Base-by-base conservation (phyloP, 257 asterid species). In the Nicotiana noctiflora region DNA sequence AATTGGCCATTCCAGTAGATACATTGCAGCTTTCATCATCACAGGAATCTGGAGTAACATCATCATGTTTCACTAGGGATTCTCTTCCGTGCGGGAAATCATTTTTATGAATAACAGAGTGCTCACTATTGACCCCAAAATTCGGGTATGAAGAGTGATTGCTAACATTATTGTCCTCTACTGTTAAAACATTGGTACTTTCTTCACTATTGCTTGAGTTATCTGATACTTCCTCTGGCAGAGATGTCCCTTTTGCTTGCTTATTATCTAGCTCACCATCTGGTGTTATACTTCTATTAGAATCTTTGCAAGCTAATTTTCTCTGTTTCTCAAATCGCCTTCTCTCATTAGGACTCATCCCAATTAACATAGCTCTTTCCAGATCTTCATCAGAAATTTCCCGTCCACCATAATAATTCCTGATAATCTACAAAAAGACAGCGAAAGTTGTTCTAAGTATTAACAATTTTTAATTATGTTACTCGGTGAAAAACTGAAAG, bases 261-360 rank as follows among this genome's bases (percentile, higher is more conserved):
- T 64, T 53, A 32, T 79, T 67, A 59, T 61, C 19, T 75, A 75
- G 85, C 52, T 77, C 52, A 63, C 66, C 83, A 68, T 76, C 74
- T 75, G 64, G 72, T 57, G 59, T 86, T 80, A 53, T 61, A 40
- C 67, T 63, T 81, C 70, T 75, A 7, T 66, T 37, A n/a, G 89
- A 77, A 85, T 85, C 88, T 76, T 84, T 91, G 34, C 86, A 89
- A 51, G 90, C 31, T 51, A 65, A 79, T 44, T 90, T 91, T 86
- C 85, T 90, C 86, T 89, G 89, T 86, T 93, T 95, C 90, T 86
- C 92, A 62, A 89, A 84, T 75, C 89, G 89, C 84, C 91, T 89
- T 88, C 93, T 91, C 89, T 90, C 97, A 27, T 90, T 91, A 74
- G 99, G 93, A 83, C 91, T 93, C 97, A 95, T 93, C 76, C 99